phyloP scores from a whole-genome alignment of 2,329 filamentous ascomycete genomes.

The Cercospora nicotianae region DNA sequence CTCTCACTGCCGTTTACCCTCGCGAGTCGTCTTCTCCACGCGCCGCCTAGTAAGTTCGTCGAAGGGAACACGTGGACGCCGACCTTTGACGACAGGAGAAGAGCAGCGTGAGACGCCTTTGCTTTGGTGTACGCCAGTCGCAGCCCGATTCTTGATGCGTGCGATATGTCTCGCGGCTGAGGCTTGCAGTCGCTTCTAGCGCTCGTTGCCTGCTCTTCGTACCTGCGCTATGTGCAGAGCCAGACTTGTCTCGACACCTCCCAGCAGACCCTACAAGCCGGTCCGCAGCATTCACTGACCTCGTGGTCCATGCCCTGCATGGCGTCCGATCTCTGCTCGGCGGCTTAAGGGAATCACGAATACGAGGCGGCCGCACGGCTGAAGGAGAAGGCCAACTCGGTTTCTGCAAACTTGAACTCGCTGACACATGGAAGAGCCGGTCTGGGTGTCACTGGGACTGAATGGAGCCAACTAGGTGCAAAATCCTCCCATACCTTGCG shows the following conservation, averaged over 20 bases:
- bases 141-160: not conserved
- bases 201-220: too few species aligned
- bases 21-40: too few species aligned
- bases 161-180: not conserved
- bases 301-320: not conserved
- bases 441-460: not conserved
- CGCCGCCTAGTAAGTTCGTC: too few species aligned
- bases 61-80: too few species aligned
- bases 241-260: not conserved
- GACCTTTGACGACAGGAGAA: not conserved
- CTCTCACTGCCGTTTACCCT: not conserved
- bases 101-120: not conserved
- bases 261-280: not conserved
- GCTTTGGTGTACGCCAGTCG: not conserved
- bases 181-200: too few species aligned
- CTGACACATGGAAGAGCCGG: not conserved
- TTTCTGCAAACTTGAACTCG: not conserved
- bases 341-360: not conserved
- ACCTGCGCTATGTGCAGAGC: not conserved
- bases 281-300: not conserved
- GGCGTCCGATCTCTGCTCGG: not conserved
- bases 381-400: not conserved
- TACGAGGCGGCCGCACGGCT: not conserved
- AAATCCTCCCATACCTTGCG: too few species aligned
- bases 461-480: not conserved